These are phyloP conservation scores for Leccinum incarnatum DNA, from an alignment of 768 basidiomycete genomes.

Conservation along the genomic window DNA sequence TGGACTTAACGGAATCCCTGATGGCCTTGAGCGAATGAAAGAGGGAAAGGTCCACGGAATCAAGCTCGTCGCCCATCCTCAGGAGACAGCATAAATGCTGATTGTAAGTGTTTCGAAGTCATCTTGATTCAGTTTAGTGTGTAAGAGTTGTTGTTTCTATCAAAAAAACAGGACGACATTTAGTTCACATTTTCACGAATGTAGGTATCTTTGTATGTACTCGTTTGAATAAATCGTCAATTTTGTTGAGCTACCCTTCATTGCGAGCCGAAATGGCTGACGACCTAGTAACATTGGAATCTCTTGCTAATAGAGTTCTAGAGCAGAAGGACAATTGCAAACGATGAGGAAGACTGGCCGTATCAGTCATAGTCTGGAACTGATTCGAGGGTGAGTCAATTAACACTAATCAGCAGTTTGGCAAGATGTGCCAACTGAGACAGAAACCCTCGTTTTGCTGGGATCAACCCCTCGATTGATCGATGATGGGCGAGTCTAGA, in stretches of 20 bases:
- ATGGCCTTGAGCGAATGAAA: conserved; percentile 37
- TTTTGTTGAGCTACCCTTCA: background rate
- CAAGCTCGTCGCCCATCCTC: conserved; percentile 44
- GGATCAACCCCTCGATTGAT: conserved; percentile 6
- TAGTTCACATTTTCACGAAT: background rate
- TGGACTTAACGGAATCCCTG: conserved; percentile 39
- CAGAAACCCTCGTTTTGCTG: conserved; percentile 9
- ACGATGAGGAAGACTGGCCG: background rate
- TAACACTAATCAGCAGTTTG: background rate
- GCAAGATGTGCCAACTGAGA: background rate
- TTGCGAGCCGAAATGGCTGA: background rate
- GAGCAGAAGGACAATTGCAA: background rate
- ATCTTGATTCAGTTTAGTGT: background rate
- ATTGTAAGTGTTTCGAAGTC: background rate
- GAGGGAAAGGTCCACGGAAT: conserved; percentile 39
- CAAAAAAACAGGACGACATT: background rate
- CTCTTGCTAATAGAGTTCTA: background rate
- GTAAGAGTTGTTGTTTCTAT: conserved; percentile 15
- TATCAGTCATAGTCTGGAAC: conserved; percentile 1
- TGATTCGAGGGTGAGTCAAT: conserved; percentile 4
- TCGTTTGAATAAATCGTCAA: background rate
- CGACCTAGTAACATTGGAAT: background rate
- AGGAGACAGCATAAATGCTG: conserved; percentile 31
- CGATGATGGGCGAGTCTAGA: conserved; percentile 10
- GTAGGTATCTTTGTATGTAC: conserved; percentile 5